Evolutionary conservation across 2,329 filamentous ascomycete genomes (phyloP).

Genomic region (Dactylellina sp.): DNA sequence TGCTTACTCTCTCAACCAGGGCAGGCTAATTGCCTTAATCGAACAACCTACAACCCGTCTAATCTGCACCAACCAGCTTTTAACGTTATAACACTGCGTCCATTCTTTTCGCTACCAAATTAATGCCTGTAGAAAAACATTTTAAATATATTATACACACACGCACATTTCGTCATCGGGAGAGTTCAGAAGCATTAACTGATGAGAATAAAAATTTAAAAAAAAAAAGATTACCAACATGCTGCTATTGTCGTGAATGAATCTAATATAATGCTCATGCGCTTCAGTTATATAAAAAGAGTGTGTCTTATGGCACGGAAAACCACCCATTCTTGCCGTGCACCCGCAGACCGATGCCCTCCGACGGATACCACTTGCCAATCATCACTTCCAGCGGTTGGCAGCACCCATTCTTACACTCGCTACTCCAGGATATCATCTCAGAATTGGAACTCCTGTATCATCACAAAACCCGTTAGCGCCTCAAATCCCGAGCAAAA

Average conservation of each 20-base stretch:
- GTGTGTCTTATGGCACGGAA: constrained; percentile 16
- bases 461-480: neutral
- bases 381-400: constrained; percentile 40
- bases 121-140: neutral
- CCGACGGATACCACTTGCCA: constrained; percentile 38
- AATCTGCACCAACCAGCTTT: neutral
- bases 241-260: neutral
- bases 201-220: constrained; percentile 6
- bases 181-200: no score
- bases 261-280: constrained; percentile 13
- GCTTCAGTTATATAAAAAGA: neutral
- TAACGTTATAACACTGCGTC: neutral
- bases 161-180: neutral
- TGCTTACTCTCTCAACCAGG: no score
- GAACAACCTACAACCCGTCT: no score
- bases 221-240: constrained; percentile 8
- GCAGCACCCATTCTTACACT: constrained; percentile 53
- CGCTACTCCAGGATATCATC: constrained; percentile 35
- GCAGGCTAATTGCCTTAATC: no score
- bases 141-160: neutral
- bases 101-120: neutral
- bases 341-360: constrained; percentile 33
- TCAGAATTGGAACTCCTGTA: constrained; percentile 56
- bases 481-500: neutral
- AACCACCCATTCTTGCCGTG: constrained; percentile 30